Percentiles rank a stretch among this genome's conserved stretches.
These are phyloP conservation scores for Phialocephala sp. DNA, from an alignment of 2,329 filamentous ascomycete species.

Conservation along the genomic window DNA sequence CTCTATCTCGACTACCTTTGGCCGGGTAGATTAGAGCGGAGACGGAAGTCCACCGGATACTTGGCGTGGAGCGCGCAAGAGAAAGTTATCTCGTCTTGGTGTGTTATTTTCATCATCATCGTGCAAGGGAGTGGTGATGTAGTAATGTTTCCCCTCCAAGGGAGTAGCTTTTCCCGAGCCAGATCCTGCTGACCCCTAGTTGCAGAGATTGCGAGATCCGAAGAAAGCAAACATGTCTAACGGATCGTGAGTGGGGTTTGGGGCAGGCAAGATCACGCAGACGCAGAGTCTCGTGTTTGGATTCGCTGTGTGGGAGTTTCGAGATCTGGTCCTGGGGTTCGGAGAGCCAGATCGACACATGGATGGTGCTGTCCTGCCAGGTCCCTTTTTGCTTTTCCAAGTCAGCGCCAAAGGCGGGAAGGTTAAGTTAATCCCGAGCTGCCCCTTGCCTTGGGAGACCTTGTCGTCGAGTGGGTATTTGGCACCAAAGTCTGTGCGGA, in stretches of 20 bases:
- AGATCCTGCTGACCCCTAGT: slow-evolving; percentile 21
- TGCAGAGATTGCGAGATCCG: slow-evolving; percentile 16
- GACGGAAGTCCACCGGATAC: slow-evolving; percentile 4
- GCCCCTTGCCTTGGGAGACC: neutral
- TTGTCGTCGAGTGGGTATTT: neutral
- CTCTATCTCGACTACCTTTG: neutral
- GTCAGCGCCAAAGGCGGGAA: slow-evolving; percentile 24
- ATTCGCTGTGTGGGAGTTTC: slow-evolving; percentile 32
- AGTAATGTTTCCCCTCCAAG: slow-evolving; percentile 10
- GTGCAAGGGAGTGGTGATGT: neutral
- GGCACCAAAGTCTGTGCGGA: slow-evolving; percentile 15
- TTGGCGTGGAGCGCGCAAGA: slow-evolving; percentile 1
- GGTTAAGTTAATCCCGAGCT: slow-evolving; percentile 16
- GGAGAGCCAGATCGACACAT: slow-evolving; percentile 22
- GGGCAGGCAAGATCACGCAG: neutral
- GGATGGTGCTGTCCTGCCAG: slow-evolving; percentile 7
- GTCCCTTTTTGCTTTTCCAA: slow-evolving; percentile 12
- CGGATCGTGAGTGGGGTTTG: neutral
- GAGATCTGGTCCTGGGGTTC: slow-evolving; percentile 24
- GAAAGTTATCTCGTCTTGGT: neutral
- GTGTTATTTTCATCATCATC: slow-evolving; percentile 1
- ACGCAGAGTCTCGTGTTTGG: slow-evolving; percentile 2
- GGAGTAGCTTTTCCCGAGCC: neutral
- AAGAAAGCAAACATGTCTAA: slow-evolving; percentile 8
- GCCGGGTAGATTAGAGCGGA: neutral